Conservation (phyloP, 371 early-diverging fungal genomes). For the Funneliformis caledonium region DNA sequence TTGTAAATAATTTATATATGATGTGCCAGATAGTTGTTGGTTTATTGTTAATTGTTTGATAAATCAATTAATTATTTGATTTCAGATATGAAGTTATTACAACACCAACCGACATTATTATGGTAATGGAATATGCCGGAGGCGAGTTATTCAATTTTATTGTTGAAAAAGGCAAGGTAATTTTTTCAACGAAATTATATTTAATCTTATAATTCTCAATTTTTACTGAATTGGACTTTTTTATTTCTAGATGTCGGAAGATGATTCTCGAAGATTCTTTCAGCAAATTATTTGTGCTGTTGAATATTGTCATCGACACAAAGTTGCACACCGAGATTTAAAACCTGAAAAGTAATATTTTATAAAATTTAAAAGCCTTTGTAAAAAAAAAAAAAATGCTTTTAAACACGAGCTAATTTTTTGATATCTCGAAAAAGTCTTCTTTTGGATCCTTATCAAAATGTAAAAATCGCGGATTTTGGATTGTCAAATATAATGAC, state of each 20-base stretch:
- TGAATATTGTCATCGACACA: slow-evolving; percentile 97
- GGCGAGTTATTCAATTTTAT: slow-evolving; percentile 97
- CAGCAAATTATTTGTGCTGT: slow-evolving; percentile 98
- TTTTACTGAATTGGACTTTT: neutral
- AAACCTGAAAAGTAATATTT: slow-evolving; percentile 76
- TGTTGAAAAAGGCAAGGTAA: slow-evolving; percentile 89
- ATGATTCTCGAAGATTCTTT: slow-evolving; percentile 91
- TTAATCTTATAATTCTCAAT: slow-evolving; percentile 6
- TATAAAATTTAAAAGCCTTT: neutral
- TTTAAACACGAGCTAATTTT: neutral
- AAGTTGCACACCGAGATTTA: slow-evolving; percentile 94
- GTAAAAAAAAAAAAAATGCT: neutral
- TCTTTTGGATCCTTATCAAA: slow-evolving; percentile 89
- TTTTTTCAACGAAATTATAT: slow-evolving; percentile 5
- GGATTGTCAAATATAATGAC: slow-evolving; percentile 95
- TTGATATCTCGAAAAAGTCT: slow-evolving; percentile 58
- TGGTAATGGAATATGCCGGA: slow-evolving; percentile 98
- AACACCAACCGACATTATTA: slow-evolving; percentile 94
- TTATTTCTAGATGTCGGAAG: slow-evolving; percentile 76
- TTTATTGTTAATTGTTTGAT: slow-evolving; percentile 6
- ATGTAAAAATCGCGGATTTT: slow-evolving; percentile 98
- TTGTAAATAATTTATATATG: slow-evolving; percentile 58
- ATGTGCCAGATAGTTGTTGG: neutral
- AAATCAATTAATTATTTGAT: slow-evolving; percentile 19
- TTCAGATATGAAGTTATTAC: slow-evolving; percentile 93